Conservation (phyloP, 805 yeast genomes). For the Suhomyces pyralidae region DNA sequence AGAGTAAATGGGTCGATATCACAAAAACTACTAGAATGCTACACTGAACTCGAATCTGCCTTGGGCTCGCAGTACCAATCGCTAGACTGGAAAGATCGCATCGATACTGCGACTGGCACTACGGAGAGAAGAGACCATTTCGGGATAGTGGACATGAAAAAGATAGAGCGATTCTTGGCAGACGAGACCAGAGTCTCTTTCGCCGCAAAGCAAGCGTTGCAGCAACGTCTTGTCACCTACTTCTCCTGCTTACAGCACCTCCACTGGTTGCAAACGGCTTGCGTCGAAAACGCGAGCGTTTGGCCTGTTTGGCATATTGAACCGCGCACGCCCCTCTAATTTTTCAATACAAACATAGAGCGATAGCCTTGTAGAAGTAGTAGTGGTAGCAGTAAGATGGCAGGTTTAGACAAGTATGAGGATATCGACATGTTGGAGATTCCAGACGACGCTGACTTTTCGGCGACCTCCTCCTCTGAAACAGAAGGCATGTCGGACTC, state of each 20-base stretch:
- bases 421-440: constrained; percentile 46
- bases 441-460: constrained; percentile 28
- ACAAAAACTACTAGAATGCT: neutral
- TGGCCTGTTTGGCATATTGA: neutral
- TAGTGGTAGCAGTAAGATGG: neutral
- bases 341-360: neutral
- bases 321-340: constrained; percentile 1
- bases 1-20: neutral
- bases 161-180: neutral
- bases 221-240: neutral
- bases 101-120: neutral
- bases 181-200: neutral
- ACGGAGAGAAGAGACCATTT: neutral
- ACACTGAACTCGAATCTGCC: neutral
- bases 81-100: neutral
- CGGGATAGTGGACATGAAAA: neutral
- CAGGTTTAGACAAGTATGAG: constrained; percentile 14
- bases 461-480: constrained; percentile 14
- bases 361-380: neutral
- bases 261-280: neutral
- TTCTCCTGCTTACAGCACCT: neutral
- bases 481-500: constrained; percentile 17
- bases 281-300: neutral
- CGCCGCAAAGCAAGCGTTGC: neutral
- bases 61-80: neutral